These are phyloP conservation scores for Skeletonema marinoi DNA, from an alignment of 108 stramenopile genomes.

Conservation along the genomic window DNA sequence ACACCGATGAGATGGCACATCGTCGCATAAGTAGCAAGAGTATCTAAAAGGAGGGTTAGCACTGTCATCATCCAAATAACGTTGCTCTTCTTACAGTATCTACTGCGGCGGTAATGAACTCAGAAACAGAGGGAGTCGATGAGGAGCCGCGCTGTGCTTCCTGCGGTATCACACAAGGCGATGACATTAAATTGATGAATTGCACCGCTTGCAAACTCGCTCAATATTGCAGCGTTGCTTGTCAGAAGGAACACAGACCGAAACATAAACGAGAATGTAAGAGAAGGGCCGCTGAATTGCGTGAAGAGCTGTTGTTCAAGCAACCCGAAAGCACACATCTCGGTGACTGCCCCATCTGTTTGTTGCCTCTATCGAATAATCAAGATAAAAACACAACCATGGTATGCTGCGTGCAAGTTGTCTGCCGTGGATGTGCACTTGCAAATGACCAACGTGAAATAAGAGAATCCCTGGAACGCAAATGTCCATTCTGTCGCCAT, in stretches of 20 bases:
- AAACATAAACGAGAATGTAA: conserved; percentile 2
- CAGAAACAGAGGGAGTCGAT: not conserved
- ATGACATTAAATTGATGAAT: not conserved
- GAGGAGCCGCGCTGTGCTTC: conserved; percentile 1
- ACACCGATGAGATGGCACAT: no score
- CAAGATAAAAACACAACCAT: not conserved
- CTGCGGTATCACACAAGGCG: not conserved
- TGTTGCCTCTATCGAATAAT: not conserved
- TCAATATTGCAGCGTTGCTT: not conserved
- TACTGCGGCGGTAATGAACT: not conserved
- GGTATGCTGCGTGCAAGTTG: not conserved
- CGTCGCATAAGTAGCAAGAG: no score
- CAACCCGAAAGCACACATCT: not conserved
- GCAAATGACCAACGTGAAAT: not conserved
- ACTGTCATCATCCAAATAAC: no score
- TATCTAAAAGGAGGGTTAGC: no score
- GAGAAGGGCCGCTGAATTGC: not conserved
- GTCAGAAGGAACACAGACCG: not conserved
- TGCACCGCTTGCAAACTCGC: not conserved
- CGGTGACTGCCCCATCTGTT: not conserved
- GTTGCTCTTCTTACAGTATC: not conserved
- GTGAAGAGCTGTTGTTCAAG: not conserved
- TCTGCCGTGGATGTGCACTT: not conserved
- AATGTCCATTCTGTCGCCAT: not conserved
- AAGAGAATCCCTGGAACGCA: not conserved